Evolutionary conservation across 192 early-diverging fungal genomes (phyloP).

Genomic region (Umbelopsis sp.): DNA sequence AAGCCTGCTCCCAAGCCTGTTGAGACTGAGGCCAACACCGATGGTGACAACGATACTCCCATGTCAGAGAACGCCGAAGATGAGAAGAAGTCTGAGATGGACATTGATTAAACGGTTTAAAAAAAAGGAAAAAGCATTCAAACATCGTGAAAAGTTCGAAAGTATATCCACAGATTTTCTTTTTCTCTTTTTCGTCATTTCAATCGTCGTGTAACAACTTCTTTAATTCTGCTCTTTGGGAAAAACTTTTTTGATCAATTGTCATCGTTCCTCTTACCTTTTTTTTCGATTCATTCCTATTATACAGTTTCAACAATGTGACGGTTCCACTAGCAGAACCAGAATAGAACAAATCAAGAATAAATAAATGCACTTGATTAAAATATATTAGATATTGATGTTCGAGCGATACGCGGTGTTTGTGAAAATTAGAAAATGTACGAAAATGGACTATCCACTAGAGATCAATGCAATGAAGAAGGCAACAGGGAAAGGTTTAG

Average conservation of each 20-base stretch:
- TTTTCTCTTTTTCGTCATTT: slow-evolving; percentile 1
- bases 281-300: background rate
- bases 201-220: slow-evolving; percentile 7
- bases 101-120: slow-evolving; percentile 59
- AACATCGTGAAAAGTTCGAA: slow-evolving; percentile 8
- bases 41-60: slow-evolving; percentile 41
- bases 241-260: slow-evolving; percentile 10
- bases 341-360: slow-evolving; percentile 16
- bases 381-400: no score
- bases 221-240: slow-evolving; percentile 6
- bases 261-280: background rate
- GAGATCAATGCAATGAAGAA: no score
- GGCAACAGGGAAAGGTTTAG: no score
- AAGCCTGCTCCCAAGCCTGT: slow-evolving; percentile 80
- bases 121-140: slow-evolving; percentile 10
- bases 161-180: slow-evolving; percentile 19
- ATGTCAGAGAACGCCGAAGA: slow-evolving; percentile 40
- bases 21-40: slow-evolving; percentile 49
- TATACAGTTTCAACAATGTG: slow-evolving; percentile 11
- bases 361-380: slow-evolving; percentile 11
- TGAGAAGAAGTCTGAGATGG: slow-evolving; percentile 59
- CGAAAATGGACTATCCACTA: no score
- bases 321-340: no score
- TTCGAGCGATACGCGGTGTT: no score
- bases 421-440: no score